A percentile compares a stretch with the other conserved stretches of the same genome.
These are phyloP conservation scores for Kuraishia molischiana DNA, from an alignment of 805 yeast species.

Conservation along the genomic window DNA sequence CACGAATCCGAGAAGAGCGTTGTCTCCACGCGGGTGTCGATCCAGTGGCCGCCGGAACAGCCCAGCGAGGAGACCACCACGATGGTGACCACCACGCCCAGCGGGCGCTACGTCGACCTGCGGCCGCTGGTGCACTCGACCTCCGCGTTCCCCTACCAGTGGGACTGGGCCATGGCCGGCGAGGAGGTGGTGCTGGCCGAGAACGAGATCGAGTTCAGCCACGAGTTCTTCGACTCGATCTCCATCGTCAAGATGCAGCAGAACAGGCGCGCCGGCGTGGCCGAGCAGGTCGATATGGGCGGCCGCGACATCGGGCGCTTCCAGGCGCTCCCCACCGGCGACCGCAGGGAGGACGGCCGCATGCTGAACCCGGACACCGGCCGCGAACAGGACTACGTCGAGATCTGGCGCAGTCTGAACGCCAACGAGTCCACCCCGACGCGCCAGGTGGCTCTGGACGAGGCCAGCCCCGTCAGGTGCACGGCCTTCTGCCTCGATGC, in stretches of 20 bases:
- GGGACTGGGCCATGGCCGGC: constrained; percentile 52
- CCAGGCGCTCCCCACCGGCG: constrained; percentile 24
- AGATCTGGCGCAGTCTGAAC: constrained; percentile 44
- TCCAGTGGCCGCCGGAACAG: constrained; percentile 39
- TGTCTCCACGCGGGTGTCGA: constrained; percentile 36
- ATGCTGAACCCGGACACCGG: constrained; percentile 39
- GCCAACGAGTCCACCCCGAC: constrained; percentile 18
- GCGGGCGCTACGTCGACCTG: constrained; percentile 36
- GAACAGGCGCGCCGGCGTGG: neutral
- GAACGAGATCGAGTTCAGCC: constrained; percentile 27
- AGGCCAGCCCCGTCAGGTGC: neutral
- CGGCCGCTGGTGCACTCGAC: constrained; percentile 23
- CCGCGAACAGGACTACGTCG: constrained; percentile 32
- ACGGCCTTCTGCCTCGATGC: constrained; percentile 15
- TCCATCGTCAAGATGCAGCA: constrained; percentile 17
- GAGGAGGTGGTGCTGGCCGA: constrained; percentile 27
- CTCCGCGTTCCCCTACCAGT: constrained; percentile 27
- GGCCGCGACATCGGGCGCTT: constrained; percentile 34
- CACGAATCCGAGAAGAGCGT: constrained; percentile 8
- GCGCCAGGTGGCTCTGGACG: neutral
- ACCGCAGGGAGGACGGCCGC: constrained; percentile 37
- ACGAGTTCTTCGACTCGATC: constrained; percentile 30
- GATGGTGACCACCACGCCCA: constrained; percentile 34
- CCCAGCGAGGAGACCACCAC: constrained; percentile 37
- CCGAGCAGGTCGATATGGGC: constrained; percentile 6